Conservation (phyloP, 257 asterid genomes). For the Lantana camara region DNA sequence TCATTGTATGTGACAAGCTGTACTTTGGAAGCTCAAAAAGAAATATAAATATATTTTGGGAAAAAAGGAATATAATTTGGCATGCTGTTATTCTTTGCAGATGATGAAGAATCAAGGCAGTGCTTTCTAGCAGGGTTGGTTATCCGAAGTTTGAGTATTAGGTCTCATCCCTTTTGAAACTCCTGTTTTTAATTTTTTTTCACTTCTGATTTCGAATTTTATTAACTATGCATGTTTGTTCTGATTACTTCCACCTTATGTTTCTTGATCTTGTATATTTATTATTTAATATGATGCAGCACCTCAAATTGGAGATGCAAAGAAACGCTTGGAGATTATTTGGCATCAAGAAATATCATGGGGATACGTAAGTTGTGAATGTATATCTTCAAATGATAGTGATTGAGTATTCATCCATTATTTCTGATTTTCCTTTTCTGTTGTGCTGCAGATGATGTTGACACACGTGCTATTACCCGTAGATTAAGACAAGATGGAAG, state of each 20-base stretch:
- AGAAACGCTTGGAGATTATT: conserved; percentile 80
- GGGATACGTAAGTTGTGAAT: conserved; percentile 75
- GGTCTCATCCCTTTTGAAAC: conserved; percentile 46
- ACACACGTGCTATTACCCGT: conserved; percentile 96
- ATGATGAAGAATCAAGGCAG: conserved; percentile 83
- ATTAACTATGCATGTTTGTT: conserved; percentile 4
- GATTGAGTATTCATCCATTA: not conserved
- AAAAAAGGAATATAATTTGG: conserved; percentile 24
- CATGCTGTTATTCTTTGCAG: conserved; percentile 43
- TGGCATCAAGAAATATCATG: conserved; percentile 88
- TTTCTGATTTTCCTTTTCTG: conserved; percentile 29
- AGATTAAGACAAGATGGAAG: conserved; percentile 91
- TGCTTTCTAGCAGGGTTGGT: conserved; percentile 90
- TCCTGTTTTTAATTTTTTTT: not conserved
- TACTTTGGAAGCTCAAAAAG: not conserved
- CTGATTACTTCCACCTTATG: conserved; percentile 4
- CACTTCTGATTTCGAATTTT: not conserved
- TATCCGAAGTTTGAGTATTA: conserved; percentile 86
- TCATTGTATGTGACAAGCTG: conserved; percentile 1
- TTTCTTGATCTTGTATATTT: conserved; percentile 19
- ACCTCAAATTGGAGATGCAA: conserved; percentile 91
- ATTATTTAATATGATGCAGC: conserved; percentile 42
- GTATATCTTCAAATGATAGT: conserved; percentile 13
- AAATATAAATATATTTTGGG: not conserved
- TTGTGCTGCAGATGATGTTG: conserved; percentile 75